phyloP scores from a whole-genome alignment of 768 basidiomycete genomes.

The Xerocomellus chrysenteron region DNA sequence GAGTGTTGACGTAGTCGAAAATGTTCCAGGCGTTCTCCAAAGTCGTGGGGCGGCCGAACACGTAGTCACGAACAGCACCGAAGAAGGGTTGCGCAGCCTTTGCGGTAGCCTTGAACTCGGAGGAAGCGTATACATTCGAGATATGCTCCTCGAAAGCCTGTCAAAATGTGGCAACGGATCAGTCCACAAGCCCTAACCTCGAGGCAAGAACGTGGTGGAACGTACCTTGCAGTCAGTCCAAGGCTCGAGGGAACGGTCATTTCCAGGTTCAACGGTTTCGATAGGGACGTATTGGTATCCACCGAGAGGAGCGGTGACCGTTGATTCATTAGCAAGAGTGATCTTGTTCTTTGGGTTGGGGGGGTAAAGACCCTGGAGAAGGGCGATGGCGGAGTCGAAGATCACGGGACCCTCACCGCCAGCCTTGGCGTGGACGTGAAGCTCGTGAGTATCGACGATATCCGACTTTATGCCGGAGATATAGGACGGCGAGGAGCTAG shows the following conservation, averaged over 20 bases:
- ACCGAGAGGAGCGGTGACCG: conserved; percentile 67
- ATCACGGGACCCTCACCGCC: conserved; percentile 85
- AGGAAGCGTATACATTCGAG: conserved; percentile 56
- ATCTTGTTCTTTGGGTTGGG: conserved; percentile 73
- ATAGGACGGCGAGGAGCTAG: conserved; percentile 62
- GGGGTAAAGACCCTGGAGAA: conserved; percentile 85
- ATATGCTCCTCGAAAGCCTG: conserved; percentile 69
- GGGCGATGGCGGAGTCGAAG: conserved; percentile 81
- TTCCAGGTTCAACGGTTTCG: conserved; percentile 82
- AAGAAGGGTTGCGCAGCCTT: conserved; percentile 66
- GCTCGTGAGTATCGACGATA: conserved; percentile 69
- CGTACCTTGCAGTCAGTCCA: conserved; percentile 66
- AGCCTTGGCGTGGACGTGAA: conserved; percentile 78
- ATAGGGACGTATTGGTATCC: conserved; percentile 90
- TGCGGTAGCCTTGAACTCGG: conserved; percentile 61
- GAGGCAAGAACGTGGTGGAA: neutral
- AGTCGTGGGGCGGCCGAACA: conserved; percentile 64
- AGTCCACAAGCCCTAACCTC: neutral
- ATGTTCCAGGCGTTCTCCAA: conserved; percentile 79
- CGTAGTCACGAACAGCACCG: conserved; percentile 61
- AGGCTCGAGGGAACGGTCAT: conserved; percentile 80
- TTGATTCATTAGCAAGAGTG: conserved; percentile 74
- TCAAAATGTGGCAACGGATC: conserved; percentile 9
- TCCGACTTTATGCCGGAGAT: conserved; percentile 64
- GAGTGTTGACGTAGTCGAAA: conserved; percentile 74